phyloP scores from a whole-genome alignment of 2,329 filamentous ascomycete genomes.

The Metarhizium album region DNA sequence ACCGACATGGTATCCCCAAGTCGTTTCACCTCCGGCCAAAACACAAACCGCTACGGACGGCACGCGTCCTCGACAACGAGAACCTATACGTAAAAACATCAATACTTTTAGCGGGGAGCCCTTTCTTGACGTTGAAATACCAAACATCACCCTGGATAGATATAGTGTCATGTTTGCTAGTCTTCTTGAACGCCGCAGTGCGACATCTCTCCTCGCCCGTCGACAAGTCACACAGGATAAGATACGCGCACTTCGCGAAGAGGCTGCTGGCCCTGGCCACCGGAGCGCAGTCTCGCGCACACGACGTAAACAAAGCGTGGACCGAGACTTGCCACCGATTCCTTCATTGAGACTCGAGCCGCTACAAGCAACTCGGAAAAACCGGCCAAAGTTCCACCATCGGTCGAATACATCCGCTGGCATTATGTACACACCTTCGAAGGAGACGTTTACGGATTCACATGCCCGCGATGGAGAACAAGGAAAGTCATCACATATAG shows the following conservation, averaged over 20 bases:
- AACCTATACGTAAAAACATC: background rate
- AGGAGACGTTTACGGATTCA: constrained; percentile 20
- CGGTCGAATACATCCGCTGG: constrained; percentile 48
- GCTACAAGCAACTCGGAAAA: background rate
- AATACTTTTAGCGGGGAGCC: constrained; percentile 7
- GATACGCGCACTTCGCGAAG: constrained; percentile 19
- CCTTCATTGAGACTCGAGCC: constrained; percentile 30
- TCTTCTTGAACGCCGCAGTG: constrained; percentile 43
- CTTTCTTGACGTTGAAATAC: constrained; percentile 68
- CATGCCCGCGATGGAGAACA: background rate
- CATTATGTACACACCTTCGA: constrained; percentile 32
- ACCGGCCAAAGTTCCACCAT: constrained; percentile 26
- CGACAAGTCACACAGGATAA: constrained; percentile 49
- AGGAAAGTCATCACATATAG: constrained; percentile 1
- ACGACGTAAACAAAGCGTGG: background rate
- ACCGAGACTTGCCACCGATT: constrained; percentile 18
- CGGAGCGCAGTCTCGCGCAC: constrained; percentile 17
- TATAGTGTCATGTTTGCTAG: constrained; percentile 91
- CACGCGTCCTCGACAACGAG: background rate
- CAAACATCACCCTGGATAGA: constrained; percentile 68
- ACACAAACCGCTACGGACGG: background rate
- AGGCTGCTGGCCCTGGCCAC: background rate
- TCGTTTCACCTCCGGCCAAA: background rate
- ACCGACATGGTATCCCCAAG: background rate
- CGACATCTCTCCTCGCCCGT: constrained; percentile 36